These are phyloP conservation scores for Suillus plorans DNA, from an alignment of 768 basidiomycete genomes.

Conservation along the genomic window DNA sequence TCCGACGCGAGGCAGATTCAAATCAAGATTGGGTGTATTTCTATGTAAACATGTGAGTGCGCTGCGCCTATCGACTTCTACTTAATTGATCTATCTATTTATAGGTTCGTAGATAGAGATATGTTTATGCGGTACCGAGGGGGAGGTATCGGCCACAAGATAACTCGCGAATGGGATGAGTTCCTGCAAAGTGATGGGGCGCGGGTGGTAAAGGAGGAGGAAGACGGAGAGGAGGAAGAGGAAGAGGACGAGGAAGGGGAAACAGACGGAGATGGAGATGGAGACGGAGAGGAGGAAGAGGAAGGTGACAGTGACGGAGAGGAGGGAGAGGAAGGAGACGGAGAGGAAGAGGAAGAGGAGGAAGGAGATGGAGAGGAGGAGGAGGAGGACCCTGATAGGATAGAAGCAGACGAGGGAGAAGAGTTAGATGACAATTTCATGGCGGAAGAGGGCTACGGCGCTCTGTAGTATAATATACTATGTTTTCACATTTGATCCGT, in stretches of 20 bases:
- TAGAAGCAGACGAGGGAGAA: no score
- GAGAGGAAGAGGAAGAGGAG: not conserved
- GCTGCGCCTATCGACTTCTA: not conserved
- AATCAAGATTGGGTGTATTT: constrained; percentile 28
- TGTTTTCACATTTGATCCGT: no score
- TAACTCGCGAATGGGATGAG: constrained; percentile 2
- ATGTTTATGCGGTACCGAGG: constrained; percentile 30
- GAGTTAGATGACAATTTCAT: no score
- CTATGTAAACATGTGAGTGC: constrained; percentile 35
- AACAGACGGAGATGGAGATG: not conserved
- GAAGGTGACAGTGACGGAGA: not conserved
- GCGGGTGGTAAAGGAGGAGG: not conserved
- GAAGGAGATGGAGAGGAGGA: not conserved
- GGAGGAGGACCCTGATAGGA: no score
- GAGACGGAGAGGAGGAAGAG: not conserved
- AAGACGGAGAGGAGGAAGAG: not conserved
- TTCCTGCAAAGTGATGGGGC: constrained; percentile 1
- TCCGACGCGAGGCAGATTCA: constrained; percentile 9
- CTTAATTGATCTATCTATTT: not conserved
- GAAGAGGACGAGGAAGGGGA: not conserved
- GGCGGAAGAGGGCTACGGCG: no score
- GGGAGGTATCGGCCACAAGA: constrained; percentile 30
- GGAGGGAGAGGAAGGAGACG: not conserved
- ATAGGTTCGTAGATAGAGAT: constrained; percentile 39
- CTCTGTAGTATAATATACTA: no score